Evolutionary conservation across 2,329 filamentous ascomycete species (phyloP), one percentile per base, ranked within the genome.

Genomic region (Esteya vermicola): DNA sequence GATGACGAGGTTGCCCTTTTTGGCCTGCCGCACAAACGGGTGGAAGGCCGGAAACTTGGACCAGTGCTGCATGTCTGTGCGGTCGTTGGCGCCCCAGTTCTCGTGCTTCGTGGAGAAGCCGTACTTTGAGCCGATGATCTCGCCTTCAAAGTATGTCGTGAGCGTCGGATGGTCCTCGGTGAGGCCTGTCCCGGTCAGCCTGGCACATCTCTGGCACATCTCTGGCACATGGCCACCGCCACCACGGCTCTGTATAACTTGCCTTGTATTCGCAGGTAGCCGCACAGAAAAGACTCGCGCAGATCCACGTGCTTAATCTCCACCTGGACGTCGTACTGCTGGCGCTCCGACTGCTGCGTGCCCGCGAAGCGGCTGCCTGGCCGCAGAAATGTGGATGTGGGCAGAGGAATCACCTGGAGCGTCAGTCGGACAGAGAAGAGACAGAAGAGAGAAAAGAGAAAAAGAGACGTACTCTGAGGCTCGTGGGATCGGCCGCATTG

Each of bases 301-400:
- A 96, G 81, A 56, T 96, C 86, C 33, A 96, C 86, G 60, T 95
- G 81, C 61, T 96, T 94, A 50, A 98, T 85, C 55, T 95, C 88
- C 3, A 98, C 91, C 53, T 95, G 83, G 1, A 98, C 91, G 46
- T 94, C 85, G 57, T 98, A 98, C 9, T 84, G 75, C 56, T 94
- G 86, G 44, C 83, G 76, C 56, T 96, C 89, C 3, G 89, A 96
- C 55, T 89, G 82, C 54, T 98, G 91, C 13, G 83, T 93, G 42
- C 91, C 91, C 43, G 75, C 72, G 54, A 95, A 98, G 51, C 75
- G 83, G 60, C 85, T 94, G 16, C 88, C 88, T 3, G 88, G 76
- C 34, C 85, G 81, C 41, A 98, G 67, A 57, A 80, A 93, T 0
- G 85, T 91, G 1, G 85, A 94, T 1, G 85, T 79, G n/a, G 82